Evolutionary conservation across 495 filamentous ascomycete species (phyloP).

Genomic region (Beverwykella pulmonaria): DNA sequence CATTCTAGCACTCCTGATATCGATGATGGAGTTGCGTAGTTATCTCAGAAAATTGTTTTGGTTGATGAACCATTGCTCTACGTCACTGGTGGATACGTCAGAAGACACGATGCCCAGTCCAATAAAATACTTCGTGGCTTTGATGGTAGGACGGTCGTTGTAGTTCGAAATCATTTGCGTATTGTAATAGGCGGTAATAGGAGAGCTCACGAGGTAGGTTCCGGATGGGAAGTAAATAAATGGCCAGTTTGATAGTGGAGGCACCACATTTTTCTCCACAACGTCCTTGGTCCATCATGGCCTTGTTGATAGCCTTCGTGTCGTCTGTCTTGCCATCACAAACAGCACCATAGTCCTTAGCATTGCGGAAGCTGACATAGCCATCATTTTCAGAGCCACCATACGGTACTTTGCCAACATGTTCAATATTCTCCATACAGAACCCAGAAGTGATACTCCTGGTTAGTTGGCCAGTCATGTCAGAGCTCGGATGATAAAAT

Average conservation of each 20-base stretch:
- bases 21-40: too few species aligned
- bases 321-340: constrained; percentile 57
- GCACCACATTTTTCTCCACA: constrained; percentile 45
- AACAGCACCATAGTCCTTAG: constrained; percentile 55
- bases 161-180: constrained; percentile 41
- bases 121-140: constrained; percentile 63
- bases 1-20: too few species aligned
- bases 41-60: too few species aligned
- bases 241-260: constrained; percentile 52
- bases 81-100: neutral
- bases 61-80: too few species aligned
- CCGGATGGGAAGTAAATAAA: constrained; percentile 65
- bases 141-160: constrained; percentile 62
- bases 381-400: too few species aligned
- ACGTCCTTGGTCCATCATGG: constrained; percentile 40
- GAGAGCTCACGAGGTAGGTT: constrained; percentile 44
- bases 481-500: too few species aligned
- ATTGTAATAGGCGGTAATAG: constrained; percentile 46
- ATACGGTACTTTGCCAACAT: too few species aligned
- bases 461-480: too few species aligned
- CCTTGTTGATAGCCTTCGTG: constrained; percentile 54
- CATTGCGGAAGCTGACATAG: constrained; percentile 63
- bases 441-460: too few species aligned
- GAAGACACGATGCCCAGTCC: constrained; percentile 57
- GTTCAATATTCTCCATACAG: too few species aligned